Conservation (phyloP, 768 basidiomycete genomes). For the Leccinellum luteum region DNA sequence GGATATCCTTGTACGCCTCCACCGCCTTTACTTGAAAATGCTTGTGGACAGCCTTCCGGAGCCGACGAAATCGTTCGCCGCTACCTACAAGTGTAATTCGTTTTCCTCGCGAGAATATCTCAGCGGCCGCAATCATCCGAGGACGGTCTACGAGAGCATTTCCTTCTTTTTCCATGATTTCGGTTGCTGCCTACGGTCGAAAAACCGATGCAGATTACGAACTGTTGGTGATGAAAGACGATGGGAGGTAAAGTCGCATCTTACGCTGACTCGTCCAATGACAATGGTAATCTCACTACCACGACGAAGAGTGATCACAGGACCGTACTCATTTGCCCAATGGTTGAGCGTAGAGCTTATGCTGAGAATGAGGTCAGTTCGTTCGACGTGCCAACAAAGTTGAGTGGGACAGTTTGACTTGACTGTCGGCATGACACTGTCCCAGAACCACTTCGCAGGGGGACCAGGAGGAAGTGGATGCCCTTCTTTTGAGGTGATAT, state of each 20-base stretch:
- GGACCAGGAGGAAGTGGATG: constrained; percentile 19
- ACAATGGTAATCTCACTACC: constrained; percentile 32
- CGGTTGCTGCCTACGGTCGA: constrained; percentile 44
- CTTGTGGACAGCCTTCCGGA: constrained; percentile 51
- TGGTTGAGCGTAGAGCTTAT: constrained; percentile 39
- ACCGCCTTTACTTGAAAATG: constrained; percentile 52
- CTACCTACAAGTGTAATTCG: constrained; percentile 46
- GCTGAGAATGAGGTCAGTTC: constrained; percentile 1
- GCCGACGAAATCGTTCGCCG: constrained; percentile 54
- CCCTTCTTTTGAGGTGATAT: constrained; percentile 4
- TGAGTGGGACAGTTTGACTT: constrained; percentile 6
- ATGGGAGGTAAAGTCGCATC: background rate
- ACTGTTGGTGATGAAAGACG: background rate
- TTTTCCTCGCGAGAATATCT: constrained; percentile 55
- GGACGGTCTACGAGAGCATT: constrained; percentile 51
- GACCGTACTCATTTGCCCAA: constrained; percentile 57
- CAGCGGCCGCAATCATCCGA: constrained; percentile 48
- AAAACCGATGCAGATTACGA: background rate
- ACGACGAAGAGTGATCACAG: constrained; percentile 52
- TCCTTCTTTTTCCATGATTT: constrained; percentile 63
- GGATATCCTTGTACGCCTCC: constrained; percentile 41
- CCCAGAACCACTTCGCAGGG: constrained; percentile 8
- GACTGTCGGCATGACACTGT: background rate
- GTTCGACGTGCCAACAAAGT: background rate
- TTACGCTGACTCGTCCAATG: constrained; percentile 19